Percentiles rank a stretch among this genome's conserved stretches.
These are phyloP conservation scores for Paramecium pentaurelia DNA, from an alignment of 73 alveolate species.

Conservation along the genomic window DNA sequence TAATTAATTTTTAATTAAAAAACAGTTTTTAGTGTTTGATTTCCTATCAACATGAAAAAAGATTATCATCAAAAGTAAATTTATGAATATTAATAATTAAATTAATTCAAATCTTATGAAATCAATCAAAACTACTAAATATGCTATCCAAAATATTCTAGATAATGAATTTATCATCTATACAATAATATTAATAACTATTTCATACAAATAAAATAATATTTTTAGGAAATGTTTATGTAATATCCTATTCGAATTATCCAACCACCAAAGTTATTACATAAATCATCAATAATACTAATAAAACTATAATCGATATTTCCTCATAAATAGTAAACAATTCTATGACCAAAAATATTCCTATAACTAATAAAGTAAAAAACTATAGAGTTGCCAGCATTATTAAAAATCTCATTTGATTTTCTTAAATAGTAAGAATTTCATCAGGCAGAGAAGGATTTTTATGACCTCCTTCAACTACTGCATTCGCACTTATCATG, in stretches of 20 bases:
- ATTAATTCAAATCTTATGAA: neutral
- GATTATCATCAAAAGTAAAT: neutral
- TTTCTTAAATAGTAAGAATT: neutral
- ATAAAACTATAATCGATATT: neutral
- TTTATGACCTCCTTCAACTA: neutral
- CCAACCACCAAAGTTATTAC: neutral
- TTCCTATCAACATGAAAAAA: neutral
- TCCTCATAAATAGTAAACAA: neutral
- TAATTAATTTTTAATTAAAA: neutral
- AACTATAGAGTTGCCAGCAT: neutral
- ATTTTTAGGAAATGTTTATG: neutral
- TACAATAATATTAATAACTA: neutral
- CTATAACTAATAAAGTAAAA: neutral
- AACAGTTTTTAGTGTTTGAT: neutral
- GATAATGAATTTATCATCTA: neutral
- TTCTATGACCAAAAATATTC: neutral
- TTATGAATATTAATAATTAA: neutral
- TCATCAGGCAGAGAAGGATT: neutral
- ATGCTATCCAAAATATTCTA: conserved; percentile 30
- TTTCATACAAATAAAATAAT: neutral
- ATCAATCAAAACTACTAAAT: neutral
- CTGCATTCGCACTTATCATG: conserved; percentile 18
- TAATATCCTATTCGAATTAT: neutral
- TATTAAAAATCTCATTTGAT: neutral
- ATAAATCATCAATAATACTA: neutral